Percentiles rank a stretch among this genome's conserved stretches.
These are phyloP conservation scores for Leccinum pellstonianum DNA, from an alignment of 768 basidiomycete species.

Conservation along the genomic window DNA sequence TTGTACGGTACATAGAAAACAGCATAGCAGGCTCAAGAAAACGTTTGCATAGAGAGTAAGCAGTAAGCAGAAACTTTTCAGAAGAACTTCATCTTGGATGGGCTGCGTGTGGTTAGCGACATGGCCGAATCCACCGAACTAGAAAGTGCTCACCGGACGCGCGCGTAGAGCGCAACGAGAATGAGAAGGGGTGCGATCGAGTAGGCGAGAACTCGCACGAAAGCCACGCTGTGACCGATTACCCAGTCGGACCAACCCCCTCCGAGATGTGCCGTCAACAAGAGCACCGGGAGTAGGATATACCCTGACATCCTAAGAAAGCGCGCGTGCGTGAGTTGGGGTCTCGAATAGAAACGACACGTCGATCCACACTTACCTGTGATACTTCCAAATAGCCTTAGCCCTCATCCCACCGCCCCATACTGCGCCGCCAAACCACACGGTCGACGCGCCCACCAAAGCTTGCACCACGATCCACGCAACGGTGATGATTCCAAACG, in stretches of 20 bases:
- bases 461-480: conserved; percentile 63
- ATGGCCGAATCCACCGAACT: not conserved
- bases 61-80: conserved; percentile 9
- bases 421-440: conserved; percentile 67
- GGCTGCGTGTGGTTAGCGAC: conserved; percentile 34
- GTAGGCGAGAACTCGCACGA: conserved; percentile 50
- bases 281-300: conserved; percentile 54
- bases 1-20: conserved; percentile 2
- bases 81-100: conserved; percentile 65
- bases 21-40: not conserved
- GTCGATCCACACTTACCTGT: conserved; percentile 46
- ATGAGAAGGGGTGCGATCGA: conserved; percentile 52
- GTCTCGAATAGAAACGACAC: not conserved
- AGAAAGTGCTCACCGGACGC: conserved; percentile 47
- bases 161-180: conserved; percentile 41
- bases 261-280: conserved; percentile 66
- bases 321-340: not conserved
- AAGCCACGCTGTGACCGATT: conserved; percentile 32
- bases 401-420: conserved; percentile 75
- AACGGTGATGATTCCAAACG: conserved; percentile 61
- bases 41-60: not conserved
- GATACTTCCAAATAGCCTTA: conserved; percentile 81
- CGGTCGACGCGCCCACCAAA: conserved; percentile 66
- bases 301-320: conserved; percentile 67
- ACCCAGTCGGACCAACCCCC: conserved; percentile 71